Conservation (phyloP, 192 early-diverging fungal genomes). For the Coemansia sp. region DNA sequence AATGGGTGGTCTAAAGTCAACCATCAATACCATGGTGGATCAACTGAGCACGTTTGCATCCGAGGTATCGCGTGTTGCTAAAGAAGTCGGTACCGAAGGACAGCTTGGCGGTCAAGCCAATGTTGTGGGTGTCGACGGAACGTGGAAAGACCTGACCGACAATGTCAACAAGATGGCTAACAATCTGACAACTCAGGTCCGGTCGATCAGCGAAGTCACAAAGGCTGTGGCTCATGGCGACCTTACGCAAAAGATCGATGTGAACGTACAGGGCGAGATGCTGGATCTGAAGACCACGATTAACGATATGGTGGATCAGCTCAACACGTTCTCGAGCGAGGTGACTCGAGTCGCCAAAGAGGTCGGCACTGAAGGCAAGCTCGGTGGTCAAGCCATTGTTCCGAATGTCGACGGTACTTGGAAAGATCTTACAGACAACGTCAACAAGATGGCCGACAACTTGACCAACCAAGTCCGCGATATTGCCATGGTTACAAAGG, state of each 20-base stretch:
- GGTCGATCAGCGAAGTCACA: slow-evolving; percentile 65
- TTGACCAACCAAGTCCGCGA: slow-evolving; percentile 66
- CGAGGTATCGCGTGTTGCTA: slow-evolving; percentile 68
- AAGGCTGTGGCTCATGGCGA: slow-evolving; percentile 72
- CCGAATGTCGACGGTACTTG: slow-evolving; percentile 64
- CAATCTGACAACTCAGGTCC: slow-evolving; percentile 68
- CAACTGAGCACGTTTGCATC: slow-evolving; percentile 64
- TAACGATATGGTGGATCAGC: slow-evolving; percentile 66
- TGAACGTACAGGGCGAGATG: slow-evolving; percentile 63
- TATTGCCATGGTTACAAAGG: too few species aligned
- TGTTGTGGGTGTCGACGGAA: slow-evolving; percentile 62
- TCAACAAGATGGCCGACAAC: slow-evolving; percentile 70
- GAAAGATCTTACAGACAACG: slow-evolving; percentile 67
- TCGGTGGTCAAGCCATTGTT: slow-evolving; percentile 64
- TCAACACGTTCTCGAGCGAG: slow-evolving; percentile 46
- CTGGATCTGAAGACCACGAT: slow-evolving; percentile 64
- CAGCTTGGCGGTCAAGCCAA: slow-evolving; percentile 68
- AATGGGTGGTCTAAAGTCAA: slow-evolving; percentile 43
- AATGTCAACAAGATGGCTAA: slow-evolving; percentile 74
- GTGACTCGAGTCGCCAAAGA: slow-evolving; percentile 61
- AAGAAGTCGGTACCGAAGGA: slow-evolving; percentile 71
- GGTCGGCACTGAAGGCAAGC: slow-evolving; percentile 68
- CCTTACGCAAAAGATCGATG: slow-evolving; percentile 59
- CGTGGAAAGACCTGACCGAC: slow-evolving; percentile 71
- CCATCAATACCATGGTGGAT: slow-evolving; percentile 66